Evolutionary conservation across 257 asterid genomes (phyloP), one percentile per base, ranked within the genome.

Genomic region (Gentiana macrophylla): DNA sequence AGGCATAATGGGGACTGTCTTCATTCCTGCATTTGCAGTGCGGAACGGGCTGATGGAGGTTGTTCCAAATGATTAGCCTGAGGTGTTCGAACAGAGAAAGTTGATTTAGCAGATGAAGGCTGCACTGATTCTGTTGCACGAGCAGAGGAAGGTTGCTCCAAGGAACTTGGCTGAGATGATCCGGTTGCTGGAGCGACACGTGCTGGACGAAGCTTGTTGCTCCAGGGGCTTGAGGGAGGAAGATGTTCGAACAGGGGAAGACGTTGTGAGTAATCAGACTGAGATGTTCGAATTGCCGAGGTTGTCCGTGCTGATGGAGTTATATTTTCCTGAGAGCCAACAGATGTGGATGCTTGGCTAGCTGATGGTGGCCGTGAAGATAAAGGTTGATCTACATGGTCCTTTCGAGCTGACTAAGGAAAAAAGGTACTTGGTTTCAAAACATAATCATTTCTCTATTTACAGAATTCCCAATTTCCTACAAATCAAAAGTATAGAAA

Each of bases 21-120:
- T 87, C 69, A 69, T 79, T 61, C 70, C 75, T 44, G 78, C 55
- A 62, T 66, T 66, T 53, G 82, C 86, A 74, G 74, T 54, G 66
- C 55, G 41, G 79, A 60, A 63, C 87, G 92, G 57, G 95, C 91
- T 35, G 94, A 86, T n/a, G 67, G 68, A 66, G 94, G 94, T 35
- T 86, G 94, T 58, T 90, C 96, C 5, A 7, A 6, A 38, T 55
- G 45, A 62, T 65, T 69, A 50, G 11, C 13, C 48, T 56, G 69
- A 46, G 82, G 61, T 41, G 88, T 55, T 69, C 84, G 74, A 55
- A 75, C 73, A 35, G 70, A 12, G 38, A 66, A 67, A 70, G n/a
- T 60, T 52, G 74, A 63, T 8, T 53, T 75, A 65, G 81, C 78
- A 53, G 86, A 74, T 33, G 72, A 71, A 49, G 94, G 73, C 49